Base-by-base conservation (phyloP, 225 moss, liverwort and hornwort species). In the Neckera pumila region DNA sequence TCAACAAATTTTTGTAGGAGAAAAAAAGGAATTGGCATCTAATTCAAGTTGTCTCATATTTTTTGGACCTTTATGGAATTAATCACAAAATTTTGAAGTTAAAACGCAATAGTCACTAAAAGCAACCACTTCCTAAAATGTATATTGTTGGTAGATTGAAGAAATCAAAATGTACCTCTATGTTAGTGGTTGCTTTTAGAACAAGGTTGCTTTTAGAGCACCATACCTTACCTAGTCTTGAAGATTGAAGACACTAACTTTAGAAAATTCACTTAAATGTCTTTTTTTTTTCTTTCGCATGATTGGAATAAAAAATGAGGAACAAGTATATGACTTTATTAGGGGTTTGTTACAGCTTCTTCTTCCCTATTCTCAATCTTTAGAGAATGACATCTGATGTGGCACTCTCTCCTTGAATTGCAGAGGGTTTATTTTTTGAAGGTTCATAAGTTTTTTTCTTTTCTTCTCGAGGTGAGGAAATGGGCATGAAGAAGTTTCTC, bases 11-110 rank as follows among this genome's bases (percentile, higher is more conserved):
- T 22, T 69, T 0, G 1, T 22, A 38, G 23, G 38, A 38, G 36
- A 19, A 69, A 69, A 69, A 23, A 69, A 38, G 7, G 12, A 38
- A 22, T 69, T 12, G 12, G 12, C n/a, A n/a, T 38, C 2, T n/a
- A 22, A 67, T 0, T 7, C 20, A 20, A 11, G n/a, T 12, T 1
- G 1, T 14, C 38, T 23, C 5, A 7, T 12, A 13, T 1, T 12
- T 69, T n/a, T 69, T 22, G 2, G 2, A 38, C 38, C 22, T 38
- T 11, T 3, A 0, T n/a, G 2, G 1, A 38, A 12, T 22, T 16
- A 3, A 0, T 19, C 8, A 15, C 4, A 11, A 20, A 19, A 17
- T 36, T 66, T 66, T 20, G 11, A 66, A 36, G 19, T 66, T 66
- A 6, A 65, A 67, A 19, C 3, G 0, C 0, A 36, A 1, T 19